Percentiles rank a stretch among this genome's conserved stretches.
These are phyloP conservation scores for Ophiostoma angusticollis DNA, from an alignment of 2,329 filamentous ascomycete species.

Conservation along the genomic window DNA sequence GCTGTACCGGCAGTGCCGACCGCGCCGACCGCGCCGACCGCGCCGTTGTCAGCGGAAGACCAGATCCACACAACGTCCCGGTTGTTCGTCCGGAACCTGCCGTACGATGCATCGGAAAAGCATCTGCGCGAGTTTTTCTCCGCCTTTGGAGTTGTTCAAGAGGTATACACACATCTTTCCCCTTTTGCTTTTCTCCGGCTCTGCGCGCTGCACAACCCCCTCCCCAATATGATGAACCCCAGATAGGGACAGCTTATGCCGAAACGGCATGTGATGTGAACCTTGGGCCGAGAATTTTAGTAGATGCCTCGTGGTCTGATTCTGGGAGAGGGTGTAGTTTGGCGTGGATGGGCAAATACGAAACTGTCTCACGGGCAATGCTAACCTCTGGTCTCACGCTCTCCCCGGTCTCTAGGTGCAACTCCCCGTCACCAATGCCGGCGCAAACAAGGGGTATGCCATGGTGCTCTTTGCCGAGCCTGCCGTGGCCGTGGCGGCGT, in stretches of 20 bases:
- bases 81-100: slow-evolving; percentile 79
- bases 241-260: slow-evolving; percentile 99
- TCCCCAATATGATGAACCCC: slow-evolving; percentile 71
- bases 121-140: slow-evolving; percentile 63
- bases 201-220: background rate
- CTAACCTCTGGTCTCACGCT: slow-evolving; percentile 1
- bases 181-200: background rate
- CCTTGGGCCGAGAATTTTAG: slow-evolving; percentile 94
- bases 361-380: no score
- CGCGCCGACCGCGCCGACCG: background rate
- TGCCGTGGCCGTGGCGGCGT: slow-evolving; percentile 64
- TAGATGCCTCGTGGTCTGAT: slow-evolving; percentile 97
- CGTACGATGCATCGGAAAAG: slow-evolving; percentile 65
- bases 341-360: no score
- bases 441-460: slow-evolving; percentile 77
- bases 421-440: slow-evolving; percentile 60
- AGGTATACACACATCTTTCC: slow-evolving; percentile 49
- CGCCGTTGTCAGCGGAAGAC: slow-evolving; percentile 35
- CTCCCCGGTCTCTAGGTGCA: slow-evolving; percentile 55
- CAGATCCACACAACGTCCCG: slow-evolving; percentile 60
- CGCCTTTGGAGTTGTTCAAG: slow-evolving; percentile 63
- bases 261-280: slow-evolving; percentile 72
- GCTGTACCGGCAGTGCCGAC: background rate
- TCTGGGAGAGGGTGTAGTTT: no score
- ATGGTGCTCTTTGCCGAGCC: slow-evolving; percentile 68